These are phyloP conservation scores for Dendrobium officinale DNA, from an alignment of 106 monocot species.

Conservation along the genomic window DNA sequence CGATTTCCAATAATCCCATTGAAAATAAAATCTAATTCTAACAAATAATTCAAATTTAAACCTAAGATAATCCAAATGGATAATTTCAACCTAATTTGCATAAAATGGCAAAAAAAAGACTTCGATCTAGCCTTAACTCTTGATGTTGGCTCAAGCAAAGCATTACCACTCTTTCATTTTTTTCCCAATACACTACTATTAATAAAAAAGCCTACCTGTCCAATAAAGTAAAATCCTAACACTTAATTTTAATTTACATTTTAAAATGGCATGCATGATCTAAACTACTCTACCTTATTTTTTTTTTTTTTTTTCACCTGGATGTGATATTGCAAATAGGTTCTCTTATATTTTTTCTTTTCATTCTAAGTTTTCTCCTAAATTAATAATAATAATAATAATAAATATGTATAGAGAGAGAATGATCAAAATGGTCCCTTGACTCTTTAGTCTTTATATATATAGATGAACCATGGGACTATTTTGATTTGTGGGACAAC, in stretches of 20 bases:
- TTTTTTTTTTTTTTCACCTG: not conserved
- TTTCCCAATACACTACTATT: not conserved
- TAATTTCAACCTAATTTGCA: not conserved
- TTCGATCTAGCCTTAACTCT: not conserved
- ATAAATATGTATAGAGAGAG: too few species aligned
- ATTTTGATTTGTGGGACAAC: too few species aligned
- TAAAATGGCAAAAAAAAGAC: not conserved
- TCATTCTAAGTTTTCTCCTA: not conserved
- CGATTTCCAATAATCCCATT: not conserved
- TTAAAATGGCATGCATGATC: not conserved
- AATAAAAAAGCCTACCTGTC: not conserved
- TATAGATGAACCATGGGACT: not conserved
- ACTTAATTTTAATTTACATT: not conserved
- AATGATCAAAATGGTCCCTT: not conserved
- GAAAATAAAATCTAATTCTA: not conserved
- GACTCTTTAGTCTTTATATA: too few species aligned
- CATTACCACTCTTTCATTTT: not conserved
- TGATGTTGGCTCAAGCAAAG: not conserved
- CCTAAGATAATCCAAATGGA: not conserved
- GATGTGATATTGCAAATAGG: not conserved
- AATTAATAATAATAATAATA: too few species aligned
- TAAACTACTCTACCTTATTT: not conserved
- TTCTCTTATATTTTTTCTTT: not conserved
- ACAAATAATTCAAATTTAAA: not conserved
- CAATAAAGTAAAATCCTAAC: not conserved